Conservation (phyloP, 495 filamentous ascomycete species). For the Aspergillus affinis region DNA sequence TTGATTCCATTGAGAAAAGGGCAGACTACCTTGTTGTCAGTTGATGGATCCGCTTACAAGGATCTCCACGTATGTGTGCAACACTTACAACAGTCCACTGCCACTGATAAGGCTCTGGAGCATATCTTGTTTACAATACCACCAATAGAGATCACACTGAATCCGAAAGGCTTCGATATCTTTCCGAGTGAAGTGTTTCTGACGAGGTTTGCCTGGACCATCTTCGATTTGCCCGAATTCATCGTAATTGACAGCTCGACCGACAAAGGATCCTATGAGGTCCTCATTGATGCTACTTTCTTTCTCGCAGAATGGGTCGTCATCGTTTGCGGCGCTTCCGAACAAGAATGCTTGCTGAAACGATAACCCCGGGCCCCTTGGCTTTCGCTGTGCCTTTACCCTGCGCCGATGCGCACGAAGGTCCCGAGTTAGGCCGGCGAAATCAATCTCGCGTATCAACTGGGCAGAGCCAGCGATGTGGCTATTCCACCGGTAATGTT, state of each 20-base stretch:
- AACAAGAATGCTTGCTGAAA: constrained; percentile 19
- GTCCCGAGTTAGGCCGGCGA: constrained; percentile 66
- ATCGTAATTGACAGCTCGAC: constrained; percentile 46
- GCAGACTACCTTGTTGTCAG: constrained; percentile 56
- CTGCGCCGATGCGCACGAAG: constrained; percentile 54
- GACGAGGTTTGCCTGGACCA: constrained; percentile 14
- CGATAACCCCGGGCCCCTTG: constrained; percentile 16
- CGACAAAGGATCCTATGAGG: constrained; percentile 45
- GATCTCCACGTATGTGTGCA: background rate
- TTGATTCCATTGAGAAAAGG: constrained; percentile 76
- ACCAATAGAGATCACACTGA: constrained; percentile 91
- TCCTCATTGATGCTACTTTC: constrained; percentile 41
- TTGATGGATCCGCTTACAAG: background rate
- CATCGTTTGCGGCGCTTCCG: constrained; percentile 25
- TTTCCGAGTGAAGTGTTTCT: constrained; percentile 56
- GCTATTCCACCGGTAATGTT: constrained; percentile 93
- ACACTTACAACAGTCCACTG: constrained; percentile 75
- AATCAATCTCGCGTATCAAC: constrained; percentile 81
- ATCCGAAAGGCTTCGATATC: constrained; percentile 78
- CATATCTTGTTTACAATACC: constrained; percentile 90
- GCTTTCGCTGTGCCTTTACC: constrained; percentile 24
- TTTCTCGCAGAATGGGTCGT: constrained; percentile 46
- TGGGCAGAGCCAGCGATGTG: constrained; percentile 84
- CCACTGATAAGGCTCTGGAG: constrained; percentile 90
- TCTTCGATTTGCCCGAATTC: constrained; percentile 44